Evolutionary conservation across 345 rosid genomes (phyloP).

Genomic region (Linum usitatissimum): DNA sequence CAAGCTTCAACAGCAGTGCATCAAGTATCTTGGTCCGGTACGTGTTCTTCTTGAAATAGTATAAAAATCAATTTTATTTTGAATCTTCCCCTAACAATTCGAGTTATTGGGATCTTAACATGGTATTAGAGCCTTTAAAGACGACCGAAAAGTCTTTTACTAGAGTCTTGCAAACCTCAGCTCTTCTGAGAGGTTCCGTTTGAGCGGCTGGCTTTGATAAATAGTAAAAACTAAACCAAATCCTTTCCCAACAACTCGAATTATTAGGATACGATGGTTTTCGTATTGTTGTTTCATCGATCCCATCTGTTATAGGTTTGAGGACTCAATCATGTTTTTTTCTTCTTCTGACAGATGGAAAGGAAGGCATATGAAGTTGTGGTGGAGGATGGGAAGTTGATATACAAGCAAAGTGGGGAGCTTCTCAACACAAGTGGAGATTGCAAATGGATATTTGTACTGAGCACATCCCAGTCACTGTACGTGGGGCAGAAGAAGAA

Average conservation of each 20-base stretch:
- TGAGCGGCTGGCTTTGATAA: too few relatives aligned
- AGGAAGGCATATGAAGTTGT: constrained; percentile 1
- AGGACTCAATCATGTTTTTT: neutral
- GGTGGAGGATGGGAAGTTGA: neutral
- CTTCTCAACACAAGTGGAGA: neutral
- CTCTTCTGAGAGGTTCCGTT: too few relatives aligned
- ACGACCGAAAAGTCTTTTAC: too few relatives aligned
- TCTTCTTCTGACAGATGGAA: neutral
- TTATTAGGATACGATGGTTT: neutral
- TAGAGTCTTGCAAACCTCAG: too few relatives aligned
- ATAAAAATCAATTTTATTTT: neutral
- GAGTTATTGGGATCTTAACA: too few relatives aligned
- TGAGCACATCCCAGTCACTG: constrained; percentile 8
- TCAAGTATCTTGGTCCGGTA: constrained; percentile 5
- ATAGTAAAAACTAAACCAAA: too few relatives aligned
- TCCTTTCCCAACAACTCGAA: too few relatives aligned
- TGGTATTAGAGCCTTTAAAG: too few relatives aligned
- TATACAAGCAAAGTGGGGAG: neutral
- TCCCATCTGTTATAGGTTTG: too few relatives aligned
- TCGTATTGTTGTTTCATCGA: too few relatives aligned
- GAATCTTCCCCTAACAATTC: too few relatives aligned
- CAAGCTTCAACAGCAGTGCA: constrained; percentile 2
- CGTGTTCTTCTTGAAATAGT: neutral
- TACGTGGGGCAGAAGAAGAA: constrained; percentile 60
- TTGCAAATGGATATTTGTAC: constrained; percentile 1